These are phyloP conservation scores for Erodium trifolium DNA, from an alignment of 441 rosid species.

Conservation along the genomic window DNA sequence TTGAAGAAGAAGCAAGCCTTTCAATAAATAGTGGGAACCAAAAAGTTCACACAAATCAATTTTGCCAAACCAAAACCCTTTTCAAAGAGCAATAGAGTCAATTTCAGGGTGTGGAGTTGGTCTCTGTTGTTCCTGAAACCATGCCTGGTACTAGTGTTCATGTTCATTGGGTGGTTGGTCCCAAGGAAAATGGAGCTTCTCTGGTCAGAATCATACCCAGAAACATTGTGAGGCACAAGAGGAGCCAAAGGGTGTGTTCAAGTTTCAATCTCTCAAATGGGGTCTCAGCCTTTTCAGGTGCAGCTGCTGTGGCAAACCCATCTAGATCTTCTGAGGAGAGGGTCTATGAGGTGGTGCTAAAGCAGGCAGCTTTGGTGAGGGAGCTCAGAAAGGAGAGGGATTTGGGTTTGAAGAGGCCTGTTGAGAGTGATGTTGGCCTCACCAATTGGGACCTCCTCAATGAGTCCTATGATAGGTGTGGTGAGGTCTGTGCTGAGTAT, in stretches of 20 bases:
- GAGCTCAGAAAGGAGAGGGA: conserved; percentile 19
- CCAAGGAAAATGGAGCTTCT: conserved; percentile 29
- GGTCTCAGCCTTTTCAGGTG: conserved; percentile 25
- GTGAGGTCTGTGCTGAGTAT: conserved; percentile 38
- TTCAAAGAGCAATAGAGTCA: not conserved
- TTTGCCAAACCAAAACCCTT: conserved; percentile 1
- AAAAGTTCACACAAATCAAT: not conserved
- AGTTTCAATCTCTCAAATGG: not conserved
- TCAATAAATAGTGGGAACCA: not conserved
- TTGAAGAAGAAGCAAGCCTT: not conserved
- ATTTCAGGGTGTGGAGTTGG: not conserved
- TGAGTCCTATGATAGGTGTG: conserved; percentile 42
- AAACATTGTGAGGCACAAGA: conserved; percentile 11
- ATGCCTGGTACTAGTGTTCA: conserved; percentile 25
- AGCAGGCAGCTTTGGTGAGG: conserved; percentile 43
- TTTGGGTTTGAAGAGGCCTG: conserved; percentile 16
- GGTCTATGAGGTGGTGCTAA: conserved; percentile 44
- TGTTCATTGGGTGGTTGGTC: conserved; percentile 30
- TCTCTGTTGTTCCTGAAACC: not conserved
- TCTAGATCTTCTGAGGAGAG: conserved; percentile 36
- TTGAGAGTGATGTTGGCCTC: conserved; percentile 9
- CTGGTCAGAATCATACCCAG: conserved; percentile 8
- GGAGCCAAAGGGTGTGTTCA: conserved; percentile 11
- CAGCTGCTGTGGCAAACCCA: conserved; percentile 22
- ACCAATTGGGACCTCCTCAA: conserved; percentile 28